Evolutionary conservation across 306 rosid genomes (phyloP).

Genomic region (Gynostemma pentaphyllum): DNA sequence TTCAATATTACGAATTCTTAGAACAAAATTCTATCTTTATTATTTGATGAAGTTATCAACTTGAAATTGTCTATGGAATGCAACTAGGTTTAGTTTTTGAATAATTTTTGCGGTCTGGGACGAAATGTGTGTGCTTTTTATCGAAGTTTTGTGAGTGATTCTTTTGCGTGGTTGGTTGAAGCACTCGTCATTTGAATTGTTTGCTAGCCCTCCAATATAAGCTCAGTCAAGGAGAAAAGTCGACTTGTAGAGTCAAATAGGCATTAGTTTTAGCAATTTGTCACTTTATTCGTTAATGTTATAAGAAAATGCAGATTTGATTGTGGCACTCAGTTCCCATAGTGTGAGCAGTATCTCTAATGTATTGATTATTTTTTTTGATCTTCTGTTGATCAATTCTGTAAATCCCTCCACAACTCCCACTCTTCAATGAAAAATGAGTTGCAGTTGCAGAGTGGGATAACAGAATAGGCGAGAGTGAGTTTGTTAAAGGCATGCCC

Average conservation of each 20-base stretch:
- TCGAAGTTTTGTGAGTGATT: not conserved
- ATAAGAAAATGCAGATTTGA: not conserved
- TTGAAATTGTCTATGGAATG: too few relatives aligned
- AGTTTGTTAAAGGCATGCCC: not conserved
- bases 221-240: not conserved
- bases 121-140: not conserved
- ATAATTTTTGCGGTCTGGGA: not conserved
- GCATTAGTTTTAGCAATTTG: not conserved
- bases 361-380: not conserved
- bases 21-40: too few relatives aligned
- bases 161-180: not conserved
- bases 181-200: not conserved
- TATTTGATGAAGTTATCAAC: too few relatives aligned
- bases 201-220: not conserved
- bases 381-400: not conserved
- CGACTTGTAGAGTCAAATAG: not conserved
- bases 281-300: not conserved
- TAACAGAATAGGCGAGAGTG: not conserved
- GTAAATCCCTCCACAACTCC: too few relatives aligned
- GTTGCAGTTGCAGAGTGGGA: not conserved
- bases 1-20: too few relatives aligned
- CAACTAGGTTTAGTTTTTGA: not conserved
- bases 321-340: not conserved
- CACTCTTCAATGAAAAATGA: too few relatives aligned
- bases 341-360: not conserved